Conservation (phyloP, 192 early-diverging fungal genomes). For the Pilaira anomala region DNA sequence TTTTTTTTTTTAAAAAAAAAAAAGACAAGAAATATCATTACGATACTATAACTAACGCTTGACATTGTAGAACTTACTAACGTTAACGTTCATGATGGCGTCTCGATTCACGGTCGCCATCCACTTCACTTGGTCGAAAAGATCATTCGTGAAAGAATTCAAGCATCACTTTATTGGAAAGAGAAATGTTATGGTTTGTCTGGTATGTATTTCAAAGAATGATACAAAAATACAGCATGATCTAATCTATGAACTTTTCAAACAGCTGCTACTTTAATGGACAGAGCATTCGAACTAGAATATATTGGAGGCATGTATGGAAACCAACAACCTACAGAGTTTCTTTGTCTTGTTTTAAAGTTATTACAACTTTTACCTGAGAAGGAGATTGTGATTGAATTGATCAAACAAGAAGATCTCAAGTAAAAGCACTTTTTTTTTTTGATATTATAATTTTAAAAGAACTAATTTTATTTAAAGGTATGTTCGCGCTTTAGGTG, state of each 20-base stretch:
- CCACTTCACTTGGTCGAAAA: conserved; percentile 95
- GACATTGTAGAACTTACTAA: conserved; percentile 35
- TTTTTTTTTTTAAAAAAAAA: no score
- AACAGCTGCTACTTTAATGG: conserved; percentile 80
- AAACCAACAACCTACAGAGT: conserved; percentile 84
- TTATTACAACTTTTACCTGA: conserved; percentile 92
- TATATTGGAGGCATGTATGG: conserved; percentile 84
- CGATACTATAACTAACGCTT: no score
- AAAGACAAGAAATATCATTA: no score
- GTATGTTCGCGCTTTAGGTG: conserved; percentile 84
- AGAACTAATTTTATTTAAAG: conserved; percentile 22
- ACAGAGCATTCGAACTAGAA: conserved; percentile 74
- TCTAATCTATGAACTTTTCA: background rate
- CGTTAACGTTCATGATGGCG: conserved; percentile 66
- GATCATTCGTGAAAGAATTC: conserved; percentile 85
- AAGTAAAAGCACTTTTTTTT: conserved; percentile 48
- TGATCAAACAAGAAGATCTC: conserved; percentile 77
- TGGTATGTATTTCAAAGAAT: conserved; percentile 37
- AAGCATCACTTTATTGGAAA: conserved; percentile 95
- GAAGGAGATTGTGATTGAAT: conserved; percentile 79
- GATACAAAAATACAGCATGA: background rate
- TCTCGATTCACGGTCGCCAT: conserved; percentile 81
- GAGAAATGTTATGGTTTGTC: conserved; percentile 94
- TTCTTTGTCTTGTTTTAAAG: conserved; percentile 86
- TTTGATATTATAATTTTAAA: background rate